phyloP scores from a whole-genome alignment of 306 rosid genomes.

The Vigna reflexopilosa region DNA sequence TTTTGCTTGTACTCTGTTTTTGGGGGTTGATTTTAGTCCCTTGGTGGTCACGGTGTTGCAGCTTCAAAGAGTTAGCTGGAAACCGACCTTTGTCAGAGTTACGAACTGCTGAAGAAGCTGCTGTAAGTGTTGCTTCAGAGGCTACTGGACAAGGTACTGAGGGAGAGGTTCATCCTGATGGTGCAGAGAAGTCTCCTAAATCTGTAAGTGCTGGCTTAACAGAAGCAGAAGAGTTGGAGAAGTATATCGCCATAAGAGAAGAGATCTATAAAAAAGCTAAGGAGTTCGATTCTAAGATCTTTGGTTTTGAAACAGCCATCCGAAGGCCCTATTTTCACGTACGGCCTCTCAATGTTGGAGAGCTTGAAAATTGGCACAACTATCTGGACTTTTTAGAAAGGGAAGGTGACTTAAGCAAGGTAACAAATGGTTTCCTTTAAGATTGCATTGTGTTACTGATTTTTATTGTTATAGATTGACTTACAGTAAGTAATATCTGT shows the following conservation, averaged over 20 bases:
- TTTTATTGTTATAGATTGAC: constrained; percentile 66
- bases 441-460: constrained; percentile 51
- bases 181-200: constrained; percentile 67
- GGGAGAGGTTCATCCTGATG: constrained; percentile 72
- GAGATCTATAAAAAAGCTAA: constrained; percentile 97
- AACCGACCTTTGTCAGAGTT: constrained; percentile 87
- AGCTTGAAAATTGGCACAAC: constrained; percentile 98
- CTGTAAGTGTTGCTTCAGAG: constrained; percentile 59
- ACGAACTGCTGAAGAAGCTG: constrained; percentile 78
- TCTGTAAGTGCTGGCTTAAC: constrained; percentile 86
- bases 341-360: constrained; percentile 88
- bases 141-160: constrained; percentile 58
- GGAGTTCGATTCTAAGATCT: constrained; percentile 99
- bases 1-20: no score
- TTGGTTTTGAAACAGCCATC: constrained; percentile 98
- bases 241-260: constrained; percentile 94
- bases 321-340: constrained; percentile 99
- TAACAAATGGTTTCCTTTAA: constrained; percentile 55
- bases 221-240: constrained; percentile 99
- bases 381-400: constrained; percentile 91
- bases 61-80: constrained; percentile 92
- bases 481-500: constrained; percentile 78
- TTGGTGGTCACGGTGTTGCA: constrained; percentile 55
- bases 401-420: constrained; percentile 98
- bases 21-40: constrained; percentile 7